These are phyloP conservation scores for Neotropicomus parvogracilis DNA, from an alignment of 1,284 basidiomycete genomes.

Conservation along the genomic window DNA sequence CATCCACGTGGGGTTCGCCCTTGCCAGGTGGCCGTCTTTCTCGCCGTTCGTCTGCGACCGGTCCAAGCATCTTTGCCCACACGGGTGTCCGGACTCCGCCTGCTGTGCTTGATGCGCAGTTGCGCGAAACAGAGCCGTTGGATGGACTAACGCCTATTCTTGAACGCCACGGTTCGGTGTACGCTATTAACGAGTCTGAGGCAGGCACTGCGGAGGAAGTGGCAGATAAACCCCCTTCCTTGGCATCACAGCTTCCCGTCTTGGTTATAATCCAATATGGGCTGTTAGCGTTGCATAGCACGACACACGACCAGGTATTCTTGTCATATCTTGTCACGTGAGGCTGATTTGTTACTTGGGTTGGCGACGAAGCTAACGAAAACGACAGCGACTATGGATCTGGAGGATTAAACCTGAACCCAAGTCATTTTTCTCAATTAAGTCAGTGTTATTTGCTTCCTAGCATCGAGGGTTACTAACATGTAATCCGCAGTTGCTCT, in stretches of 20 bases:
- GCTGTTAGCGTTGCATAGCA: conserved; percentile 71
- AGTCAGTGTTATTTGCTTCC: conserved; percentile 49
- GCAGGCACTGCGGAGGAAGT: conserved; percentile 10
- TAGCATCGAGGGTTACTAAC: background rate
- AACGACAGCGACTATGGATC: conserved; percentile 57
- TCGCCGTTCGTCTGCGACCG: conserved; percentile 51
- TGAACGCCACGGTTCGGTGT: conserved; percentile 33
- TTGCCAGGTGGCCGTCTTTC: conserved; percentile 38
- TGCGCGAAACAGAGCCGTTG: conserved; percentile 38
- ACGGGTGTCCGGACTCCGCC: conserved; percentile 71
- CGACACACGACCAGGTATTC: conserved; percentile 84
- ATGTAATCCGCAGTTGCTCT: conserved; percentile 53
- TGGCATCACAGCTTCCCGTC: conserved; percentile 63
- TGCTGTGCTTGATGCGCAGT: conserved; percentile 65
- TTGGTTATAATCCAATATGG: conserved; percentile 78
- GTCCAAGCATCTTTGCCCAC: conserved; percentile 75
- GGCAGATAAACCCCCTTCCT: conserved; percentile 48
- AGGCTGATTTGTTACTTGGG: conserved; percentile 30
- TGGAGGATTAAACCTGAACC: conserved; percentile 73
- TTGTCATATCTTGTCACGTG: conserved; percentile 80
- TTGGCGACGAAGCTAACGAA: background rate
- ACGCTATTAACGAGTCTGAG: conserved; percentile 8
- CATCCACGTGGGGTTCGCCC: no score
- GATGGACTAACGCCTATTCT: conserved; percentile 52
- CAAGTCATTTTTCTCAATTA: conserved; percentile 78